These are phyloP conservation scores for Setaria italica DNA, from an alignment of 202 grass and related monocot genomes.

Conservation along the genomic window DNA sequence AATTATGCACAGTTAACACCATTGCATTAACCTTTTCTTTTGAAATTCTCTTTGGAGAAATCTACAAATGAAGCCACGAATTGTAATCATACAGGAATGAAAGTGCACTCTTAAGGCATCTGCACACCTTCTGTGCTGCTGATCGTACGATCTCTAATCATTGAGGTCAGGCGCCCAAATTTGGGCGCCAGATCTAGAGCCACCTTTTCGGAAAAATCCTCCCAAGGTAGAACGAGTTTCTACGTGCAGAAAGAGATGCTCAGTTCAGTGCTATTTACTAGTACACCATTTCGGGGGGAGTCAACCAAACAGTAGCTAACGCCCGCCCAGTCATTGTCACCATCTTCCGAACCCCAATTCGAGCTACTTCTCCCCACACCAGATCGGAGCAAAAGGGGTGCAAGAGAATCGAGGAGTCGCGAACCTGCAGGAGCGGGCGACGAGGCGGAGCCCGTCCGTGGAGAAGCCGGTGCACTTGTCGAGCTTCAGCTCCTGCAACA, in stretches of 20 bases:
- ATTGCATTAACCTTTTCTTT: neutral
- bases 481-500: constrained; percentile 85
- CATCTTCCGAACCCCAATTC: constrained; percentile 21
- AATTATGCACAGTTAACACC: neutral
- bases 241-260: constrained; percentile 31
- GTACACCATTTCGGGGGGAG: constrained; percentile 18
- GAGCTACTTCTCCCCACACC: neutral
- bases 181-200: constrained; percentile 35
- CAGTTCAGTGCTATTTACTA: constrained; percentile 8
- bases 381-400: constrained; percentile 22
- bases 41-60: neutral
- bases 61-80: constrained; percentile 7
- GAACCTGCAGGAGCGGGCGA: constrained; percentile 82
- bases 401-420: constrained; percentile 4
- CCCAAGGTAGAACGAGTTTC: constrained; percentile 7
- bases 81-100: constrained; percentile 7
- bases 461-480: constrained; percentile 92
- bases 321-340: constrained; percentile 27
- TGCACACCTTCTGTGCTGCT: neutral
- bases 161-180: constrained; percentile 4
- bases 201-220: neutral
- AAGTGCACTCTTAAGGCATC: neutral
- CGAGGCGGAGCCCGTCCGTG: constrained; percentile 75
- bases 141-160: neutral
- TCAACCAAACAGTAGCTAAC: constrained; percentile 16